phyloP scores from a whole-genome alignment of 1,139 yeast genomes.

The Debaryomyces nepalensis region DNA sequence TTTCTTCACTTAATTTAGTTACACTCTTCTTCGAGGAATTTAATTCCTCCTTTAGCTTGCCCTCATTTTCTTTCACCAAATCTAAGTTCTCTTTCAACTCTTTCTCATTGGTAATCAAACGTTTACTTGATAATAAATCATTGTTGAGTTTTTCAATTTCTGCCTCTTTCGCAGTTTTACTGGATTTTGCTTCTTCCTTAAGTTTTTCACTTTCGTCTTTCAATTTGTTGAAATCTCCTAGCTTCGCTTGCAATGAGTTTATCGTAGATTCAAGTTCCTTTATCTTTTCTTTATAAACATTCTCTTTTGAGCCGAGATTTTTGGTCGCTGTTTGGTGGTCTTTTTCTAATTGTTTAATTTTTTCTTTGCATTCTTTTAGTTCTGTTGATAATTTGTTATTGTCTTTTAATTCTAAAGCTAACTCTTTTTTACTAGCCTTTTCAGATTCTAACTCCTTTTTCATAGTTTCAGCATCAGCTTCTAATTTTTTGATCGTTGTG shows the following conservation, averaged over 20 bases:
- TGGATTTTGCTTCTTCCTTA: slow-evolving; percentile 14
- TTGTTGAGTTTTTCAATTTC: slow-evolving; percentile 14
- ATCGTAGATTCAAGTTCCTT: neutral
- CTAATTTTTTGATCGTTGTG: slow-evolving; percentile 3
- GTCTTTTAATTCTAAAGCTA: neutral
- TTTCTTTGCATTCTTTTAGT: slow-evolving; percentile 1
- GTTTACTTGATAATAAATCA: slow-evolving; percentile 10
- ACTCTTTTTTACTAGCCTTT: slow-evolving; percentile 1
- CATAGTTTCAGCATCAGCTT: slow-evolving; percentile 5
- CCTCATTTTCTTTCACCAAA: slow-evolving; percentile 11
- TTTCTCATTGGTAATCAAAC: slow-evolving; percentile 10
- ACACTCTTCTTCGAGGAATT: slow-evolving; percentile 9
- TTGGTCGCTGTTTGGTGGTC: slow-evolving; percentile 5
- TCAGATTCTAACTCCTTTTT: slow-evolving; percentile 6
- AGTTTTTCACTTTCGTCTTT: slow-evolving; percentile 14
- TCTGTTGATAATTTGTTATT: neutral
- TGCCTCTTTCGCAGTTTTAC: slow-evolving; percentile 16
- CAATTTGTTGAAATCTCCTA: neutral
- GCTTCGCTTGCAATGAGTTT: neutral
- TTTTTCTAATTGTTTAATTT: slow-evolving; percentile 13
- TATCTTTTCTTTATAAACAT: neutral
- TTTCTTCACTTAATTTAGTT: slow-evolving; percentile 1
- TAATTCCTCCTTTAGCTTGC: slow-evolving; percentile 8
- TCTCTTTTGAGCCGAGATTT: slow-evolving; percentile 1
- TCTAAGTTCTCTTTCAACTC: slow-evolving; percentile 1